Percentiles rank a stretch among this genome's conserved stretches.
Conservation (phyloP, 345 rosid species). For the Eucalyptus paniculata region DNA sequence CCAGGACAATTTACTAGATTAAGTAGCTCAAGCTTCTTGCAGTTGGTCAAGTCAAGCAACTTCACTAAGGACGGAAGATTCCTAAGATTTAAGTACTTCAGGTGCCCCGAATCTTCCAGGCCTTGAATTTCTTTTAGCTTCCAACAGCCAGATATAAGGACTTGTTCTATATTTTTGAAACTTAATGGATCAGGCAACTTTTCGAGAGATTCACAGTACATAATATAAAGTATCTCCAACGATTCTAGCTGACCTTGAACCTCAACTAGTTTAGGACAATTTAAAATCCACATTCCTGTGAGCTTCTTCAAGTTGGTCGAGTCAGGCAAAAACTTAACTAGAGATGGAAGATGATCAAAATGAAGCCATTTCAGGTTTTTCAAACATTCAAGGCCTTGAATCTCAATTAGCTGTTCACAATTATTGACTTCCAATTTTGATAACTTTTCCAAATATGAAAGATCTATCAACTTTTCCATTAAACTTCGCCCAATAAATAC, state of each 20-base stretch:
- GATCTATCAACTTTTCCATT: not conserved
- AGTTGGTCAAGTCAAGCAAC: not conserved
- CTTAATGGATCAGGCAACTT: not conserved
- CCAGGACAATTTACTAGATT: not conserved
- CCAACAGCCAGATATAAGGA: not conserved
- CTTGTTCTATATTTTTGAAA: no score
- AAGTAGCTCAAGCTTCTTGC: not conserved
- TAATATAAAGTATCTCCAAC: not conserved
- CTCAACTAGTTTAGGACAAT: not conserved
- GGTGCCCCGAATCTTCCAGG: not conserved
- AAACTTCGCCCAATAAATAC: accelerated
- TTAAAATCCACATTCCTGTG: accelerated
- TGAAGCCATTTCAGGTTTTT: not conserved
- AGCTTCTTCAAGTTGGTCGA: not conserved
- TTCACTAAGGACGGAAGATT: not conserved
- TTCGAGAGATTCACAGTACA: not conserved
- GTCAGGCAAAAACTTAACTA: not conserved
- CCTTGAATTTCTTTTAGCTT: not conserved
- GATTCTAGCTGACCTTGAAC: not conserved
- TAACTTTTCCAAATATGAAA: not conserved
- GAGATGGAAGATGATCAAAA: not conserved
- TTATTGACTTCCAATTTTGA: not conserved
- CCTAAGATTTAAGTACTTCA: no score
- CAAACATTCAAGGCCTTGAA: not conserved
- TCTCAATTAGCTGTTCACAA: not conserved